Percentiles rank a stretch among this genome's conserved stretches.
phyloP scores from a whole-genome alignment of 371 early-diverging fungal genomes.

The Mucor mucedo region DNA sequence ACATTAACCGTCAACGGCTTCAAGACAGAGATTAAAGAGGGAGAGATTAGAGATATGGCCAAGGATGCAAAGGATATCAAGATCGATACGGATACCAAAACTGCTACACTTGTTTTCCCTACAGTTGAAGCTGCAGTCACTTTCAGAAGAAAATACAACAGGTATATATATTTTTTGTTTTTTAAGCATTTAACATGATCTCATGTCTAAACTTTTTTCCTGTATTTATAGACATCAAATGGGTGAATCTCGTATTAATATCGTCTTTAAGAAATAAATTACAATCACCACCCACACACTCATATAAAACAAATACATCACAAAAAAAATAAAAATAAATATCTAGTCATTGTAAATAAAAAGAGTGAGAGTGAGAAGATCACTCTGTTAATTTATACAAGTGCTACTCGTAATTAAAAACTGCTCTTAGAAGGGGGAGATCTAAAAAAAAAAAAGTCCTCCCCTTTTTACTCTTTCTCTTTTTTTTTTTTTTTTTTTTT shows the following conservation, averaged over 20 bases:
- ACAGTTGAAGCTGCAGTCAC: conserved; percentile 18
- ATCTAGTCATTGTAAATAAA: neutral
- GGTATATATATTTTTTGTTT: conserved; percentile 2
- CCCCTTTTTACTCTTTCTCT: conserved; percentile 2
- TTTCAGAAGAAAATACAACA: conserved; percentile 24
- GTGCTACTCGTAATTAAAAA: too few relatives aligned
- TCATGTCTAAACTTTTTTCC: neutral
- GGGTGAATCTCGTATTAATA: conserved; percentile 15
- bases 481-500: neutral
- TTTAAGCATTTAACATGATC: neutral
- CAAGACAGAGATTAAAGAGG: neutral
- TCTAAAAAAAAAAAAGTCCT: neutral
- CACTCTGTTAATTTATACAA: too few relatives aligned
- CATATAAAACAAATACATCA: too few relatives aligned
- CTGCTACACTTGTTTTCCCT: conserved; percentile 7
- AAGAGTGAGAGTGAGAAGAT: neutral
- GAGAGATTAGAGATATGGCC: conserved; percentile 6
- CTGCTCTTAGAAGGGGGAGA: too few relatives aligned
- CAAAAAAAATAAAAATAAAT: too few relatives aligned
- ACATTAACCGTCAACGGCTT: conserved; percentile 8
- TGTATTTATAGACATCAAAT: conserved; percentile 3
- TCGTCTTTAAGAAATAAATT: conserved; percentile 19
- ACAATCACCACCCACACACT: neutral
- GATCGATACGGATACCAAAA: neutral
- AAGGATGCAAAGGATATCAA: conserved; percentile 7